Evolutionary conservation across 352 stramenopile species (phyloP).

Genomic region (Globisporangium abappressorium): DNA sequence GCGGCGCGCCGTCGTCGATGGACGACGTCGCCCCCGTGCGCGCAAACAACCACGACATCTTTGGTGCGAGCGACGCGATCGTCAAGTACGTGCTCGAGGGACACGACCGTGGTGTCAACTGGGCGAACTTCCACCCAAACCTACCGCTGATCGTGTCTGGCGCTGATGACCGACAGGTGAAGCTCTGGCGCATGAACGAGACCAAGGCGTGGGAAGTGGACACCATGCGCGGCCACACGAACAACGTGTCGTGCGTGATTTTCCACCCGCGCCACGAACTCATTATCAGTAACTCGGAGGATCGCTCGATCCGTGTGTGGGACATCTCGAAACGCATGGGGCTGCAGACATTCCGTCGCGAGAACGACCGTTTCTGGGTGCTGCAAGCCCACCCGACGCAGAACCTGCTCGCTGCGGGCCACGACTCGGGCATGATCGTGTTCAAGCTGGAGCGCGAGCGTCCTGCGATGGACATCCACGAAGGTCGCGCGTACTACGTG

Average conservation of each 20-base stretch:
- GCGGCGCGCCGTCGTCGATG: constrained; percentile 79
- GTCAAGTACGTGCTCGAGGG: constrained; percentile 99
- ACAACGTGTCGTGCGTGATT: constrained; percentile 99
- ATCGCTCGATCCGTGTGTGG: constrained; percentile 99
- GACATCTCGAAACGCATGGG: constrained; percentile 98
- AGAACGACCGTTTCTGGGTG: constrained; percentile 99
- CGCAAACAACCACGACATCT: constrained; percentile 92
- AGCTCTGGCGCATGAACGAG: constrained; percentile 99
- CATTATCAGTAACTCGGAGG: constrained; percentile 99
- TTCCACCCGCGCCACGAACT: constrained; percentile 99
- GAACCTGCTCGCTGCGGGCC: constrained; percentile 97
- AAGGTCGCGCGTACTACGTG: constrained; percentile 93
- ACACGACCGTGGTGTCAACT: constrained; percentile 99
- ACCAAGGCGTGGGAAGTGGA: constrained; percentile 99
- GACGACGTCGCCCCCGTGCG: constrained; percentile 68
- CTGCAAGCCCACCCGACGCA: constrained; percentile 93
- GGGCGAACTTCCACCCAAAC: constrained; percentile 98
- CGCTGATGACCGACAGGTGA: constrained; percentile 99
- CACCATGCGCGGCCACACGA: constrained; percentile 98
- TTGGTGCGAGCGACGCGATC: constrained; percentile 98
- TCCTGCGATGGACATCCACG: constrained; percentile 90
- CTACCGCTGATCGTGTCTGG: constrained; percentile 97
- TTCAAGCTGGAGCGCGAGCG: constrained; percentile 99
- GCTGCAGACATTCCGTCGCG: constrained; percentile 97
- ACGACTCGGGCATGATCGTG: constrained; percentile 99